Base-by-base conservation (phyloP, 352 stramenopile species). In the Phytophthora hibernalis region DNA sequence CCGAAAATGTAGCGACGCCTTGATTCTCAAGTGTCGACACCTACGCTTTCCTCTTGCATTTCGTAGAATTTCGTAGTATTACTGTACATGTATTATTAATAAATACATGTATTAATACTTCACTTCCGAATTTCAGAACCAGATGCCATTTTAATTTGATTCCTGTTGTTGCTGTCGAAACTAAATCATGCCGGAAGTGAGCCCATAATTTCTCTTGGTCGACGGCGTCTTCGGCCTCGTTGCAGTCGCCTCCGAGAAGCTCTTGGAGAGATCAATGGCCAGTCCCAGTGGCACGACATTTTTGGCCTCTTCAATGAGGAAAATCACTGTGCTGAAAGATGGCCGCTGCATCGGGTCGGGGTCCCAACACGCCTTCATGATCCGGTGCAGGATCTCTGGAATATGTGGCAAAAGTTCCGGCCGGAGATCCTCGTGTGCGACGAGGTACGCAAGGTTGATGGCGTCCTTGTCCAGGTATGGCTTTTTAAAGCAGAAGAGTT, bases 401-500 rank as follows among this genome's bases (percentile, higher is more conserved):
- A 92, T 92, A 42, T 92, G 84, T 16, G 80, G 72, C 16, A 80
- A 62, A 38, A 92, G 61, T 33, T 83, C 72, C 0, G 84, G 84
- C 0, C 82, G 82, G n/a, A 92, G 74, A 63, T 91, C 80, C 44
- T 91, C 82, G 65, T 92, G 79, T 7, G 83, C 84, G 6, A 92
- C 82, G 63, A 92, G 84, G 64, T 92, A 91, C 30, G 82, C 82
- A 30, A 92, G 28, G 28, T 89, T 92, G 70, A 92, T 92, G 15
- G 82, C 80, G 54, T 92, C 84, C 33, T 92, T 82, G 65, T 92
- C 84, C 43, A 92, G 52, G 60, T 92, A 92, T 28, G 84, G 84
- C 54, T 92, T 92, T 73, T 90, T 90, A 65, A 92, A 92, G 72
- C 84, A 92, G 33, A 92, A 92, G 12, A 92, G 74, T 49, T 92